These are phyloP conservation scores for Erysimum cheiranthoides DNA, from an alignment of 345 rosid genomes.

Conservation along the genomic window DNA sequence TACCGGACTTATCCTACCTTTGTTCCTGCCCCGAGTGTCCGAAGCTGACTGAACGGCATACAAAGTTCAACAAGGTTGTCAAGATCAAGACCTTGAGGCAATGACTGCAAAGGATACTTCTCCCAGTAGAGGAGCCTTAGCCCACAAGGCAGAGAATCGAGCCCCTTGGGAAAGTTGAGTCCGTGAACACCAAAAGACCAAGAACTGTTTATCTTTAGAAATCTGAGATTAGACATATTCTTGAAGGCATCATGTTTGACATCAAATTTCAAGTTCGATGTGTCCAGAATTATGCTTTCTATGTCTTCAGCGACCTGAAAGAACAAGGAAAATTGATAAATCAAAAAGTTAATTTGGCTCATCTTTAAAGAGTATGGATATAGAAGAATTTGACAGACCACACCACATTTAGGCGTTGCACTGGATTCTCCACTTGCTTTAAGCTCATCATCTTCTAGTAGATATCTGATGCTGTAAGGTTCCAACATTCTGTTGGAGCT, in stretches of 20 bases:
- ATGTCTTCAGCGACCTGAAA: slow-evolving; percentile 34
- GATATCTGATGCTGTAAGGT: not conserved
- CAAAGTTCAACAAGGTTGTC: slow-evolving; percentile 17
- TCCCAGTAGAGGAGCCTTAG: slow-evolving; percentile 36
- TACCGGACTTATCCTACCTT: slow-evolving; percentile 6
- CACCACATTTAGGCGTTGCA: not conserved
- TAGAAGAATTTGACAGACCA: slow-evolving; percentile 9
- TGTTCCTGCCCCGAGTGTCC: slow-evolving; percentile 4
- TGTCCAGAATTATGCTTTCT: slow-evolving; percentile 16
- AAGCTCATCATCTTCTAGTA: slow-evolving; percentile 20
- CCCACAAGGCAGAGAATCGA: slow-evolving; percentile 1
- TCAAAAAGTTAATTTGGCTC: not conserved
- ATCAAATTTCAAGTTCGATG: not conserved
- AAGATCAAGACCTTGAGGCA: slow-evolving; percentile 5
- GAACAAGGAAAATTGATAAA: not conserved
- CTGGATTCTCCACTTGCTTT: not conserved
- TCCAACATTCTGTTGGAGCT: slow-evolving; percentile 24
- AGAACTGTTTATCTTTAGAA: slow-evolving; percentile 14
- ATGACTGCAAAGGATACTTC: slow-evolving; percentile 10
- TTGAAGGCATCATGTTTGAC: slow-evolving; percentile 18
- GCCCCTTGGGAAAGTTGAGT: not conserved
- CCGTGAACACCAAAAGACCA: too few relatives aligned
- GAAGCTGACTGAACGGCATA: slow-evolving; percentile 12
- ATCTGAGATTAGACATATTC: slow-evolving; percentile 27
- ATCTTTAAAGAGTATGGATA: not conserved